Base-by-base conservation (phyloP, 2,329 filamentous ascomycete species). In the Pseudogymnoascus sp. region DNA sequence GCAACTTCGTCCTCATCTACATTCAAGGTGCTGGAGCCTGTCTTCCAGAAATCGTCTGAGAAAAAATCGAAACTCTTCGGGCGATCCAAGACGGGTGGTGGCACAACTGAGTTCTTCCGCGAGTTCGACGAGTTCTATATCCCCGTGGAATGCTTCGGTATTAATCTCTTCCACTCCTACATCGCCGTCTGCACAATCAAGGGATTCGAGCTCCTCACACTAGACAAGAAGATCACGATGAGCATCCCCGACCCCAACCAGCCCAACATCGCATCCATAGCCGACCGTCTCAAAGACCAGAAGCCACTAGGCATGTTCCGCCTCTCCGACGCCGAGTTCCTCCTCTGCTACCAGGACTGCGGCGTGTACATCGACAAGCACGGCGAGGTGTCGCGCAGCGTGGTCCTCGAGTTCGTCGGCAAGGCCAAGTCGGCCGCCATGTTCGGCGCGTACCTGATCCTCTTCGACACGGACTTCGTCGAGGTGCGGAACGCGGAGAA, bases 71-170 rank as follows among this genome's bases (percentile, higher is more conserved):
- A 91, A 7, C 74, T 88, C 12, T 87, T 88, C 66, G 82, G 84
- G 40, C 71, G 69, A 65, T 70, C 69, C 67, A 80, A 82, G 50
- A 78, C 78, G 64, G 76, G 78, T 11, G 81, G 83, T 31, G 91
- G 91, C 18, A 87, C 84, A 65, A 97, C 93, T 0, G 95, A 99
- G 70, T 93, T 93, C 70, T 99, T 97, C 86, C 89, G 95, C 66
- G 95, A 99, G 73, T 99, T 93, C 74, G 95, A 99, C 78, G 95
- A 97, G 69, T 99, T 99, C 77, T 99, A 97, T 77, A 93, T 99
- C 69, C 95, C 95, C 0, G 89, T 90, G 2, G 96, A 99, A 73
- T 97, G 92, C 75, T 96, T 89, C 75, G 91, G 90, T 59, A 89
- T 99, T 73, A 97, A 97, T 75, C 84, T 99, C 61, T 99, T 97